Conservation (phyloP, 495 filamentous ascomycete genomes). For the Clohesyomyces aquaticus region DNA sequence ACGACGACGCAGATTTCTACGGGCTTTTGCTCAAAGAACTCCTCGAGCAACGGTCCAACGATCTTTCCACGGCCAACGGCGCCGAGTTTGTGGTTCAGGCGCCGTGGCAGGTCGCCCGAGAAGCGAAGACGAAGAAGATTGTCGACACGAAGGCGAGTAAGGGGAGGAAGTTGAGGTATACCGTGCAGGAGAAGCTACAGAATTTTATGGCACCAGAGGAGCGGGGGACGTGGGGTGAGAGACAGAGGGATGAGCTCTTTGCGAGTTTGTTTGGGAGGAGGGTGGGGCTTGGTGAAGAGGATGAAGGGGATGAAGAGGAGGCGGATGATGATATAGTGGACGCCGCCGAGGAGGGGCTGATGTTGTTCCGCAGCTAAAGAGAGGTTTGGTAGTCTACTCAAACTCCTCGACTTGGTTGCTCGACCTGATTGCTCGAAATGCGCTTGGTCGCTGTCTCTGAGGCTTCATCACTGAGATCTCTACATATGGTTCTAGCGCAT, state of each 20-base stretch:
- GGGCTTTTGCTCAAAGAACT: slow-evolving; percentile 87
- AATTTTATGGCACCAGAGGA: slow-evolving; percentile 98
- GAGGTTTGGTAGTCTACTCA: too few relatives aligned
- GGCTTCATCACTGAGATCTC: too few relatives aligned
- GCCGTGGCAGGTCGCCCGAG: slow-evolving; percentile 66
- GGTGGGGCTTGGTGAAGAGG: slow-evolving; percentile 71
- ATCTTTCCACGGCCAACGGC: slow-evolving; percentile 51
- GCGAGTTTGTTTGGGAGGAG: slow-evolving; percentile 83
- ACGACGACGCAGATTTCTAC: slow-evolving; percentile 94
- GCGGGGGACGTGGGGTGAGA: slow-evolving; percentile 71
- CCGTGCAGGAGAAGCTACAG: slow-evolving; percentile 93
- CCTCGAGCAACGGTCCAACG: slow-evolving; percentile 75
- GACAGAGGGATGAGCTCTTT: slow-evolving; percentile 85
- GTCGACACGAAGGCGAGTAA: slow-evolving; percentile 96
- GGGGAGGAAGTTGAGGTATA: slow-evolving; percentile 88
- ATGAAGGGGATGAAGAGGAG: slow-evolving; percentile 53
- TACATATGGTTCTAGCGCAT: too few relatives aligned
- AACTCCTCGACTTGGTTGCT: not conserved
- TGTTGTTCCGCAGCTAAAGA: slow-evolving; percentile 50
- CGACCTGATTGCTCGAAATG: too few relatives aligned
- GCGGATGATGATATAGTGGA: slow-evolving; percentile 58
- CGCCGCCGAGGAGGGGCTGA: slow-evolving; percentile 69
- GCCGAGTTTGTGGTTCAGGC: slow-evolving; percentile 44
- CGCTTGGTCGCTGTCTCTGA: too few relatives aligned
- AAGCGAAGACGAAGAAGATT: slow-evolving; percentile 77